Base-by-base conservation (phyloP, 2,329 filamentous ascomycete genomes). In the Macroventuria anomochaeta region DNA sequence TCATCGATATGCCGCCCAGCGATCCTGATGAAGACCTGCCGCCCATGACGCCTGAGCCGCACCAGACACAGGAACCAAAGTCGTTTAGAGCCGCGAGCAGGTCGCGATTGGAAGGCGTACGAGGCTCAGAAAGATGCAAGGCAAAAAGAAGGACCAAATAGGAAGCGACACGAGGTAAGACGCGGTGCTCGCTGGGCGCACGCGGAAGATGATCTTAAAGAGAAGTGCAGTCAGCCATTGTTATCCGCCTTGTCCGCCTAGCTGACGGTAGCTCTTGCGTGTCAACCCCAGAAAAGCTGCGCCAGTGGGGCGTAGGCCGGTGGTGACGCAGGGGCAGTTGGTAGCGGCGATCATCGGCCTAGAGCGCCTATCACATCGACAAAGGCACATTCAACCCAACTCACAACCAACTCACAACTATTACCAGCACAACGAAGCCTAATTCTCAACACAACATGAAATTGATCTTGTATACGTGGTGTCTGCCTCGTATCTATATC, bases 1-100 rank as follows among this genome's bases (percentile, higher is more conserved):
- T 89, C 80, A 89, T 82, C 38, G 87, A 82, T 64, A 89, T 69
- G 57, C 87, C 86, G 64, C 60, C 69, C 54, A 74, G 61, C 32
- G 69, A 65, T 32, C 67, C 64, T 38, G 38, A 46, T n/a, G 51
- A 31, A 21, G 40, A 41, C 28, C 52, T 55, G 37, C 37, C 34
- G 33, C 42, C 47, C 53, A 55, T 55, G 33, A 34, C 18, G 38
- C 25, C 37, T 33, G 36, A 48, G 43, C 43, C 23, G 40, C 18
- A n/a, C 23, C n/a, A 38, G 20, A 41, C 18, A 37, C 46, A n/a
- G n/a, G n/a, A n/a, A n/a, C 23, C 13, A 15, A 25, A 28, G 20
- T 32, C 13, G 4, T 23, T 17, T 7, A 11, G 15, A 25, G 13
- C 23, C 36, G 29, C 29, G 33, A 20, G 15, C 3, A 3, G 12